A percentile compares a stretch with the other conserved stretches of the same genome.
These are phyloP conservation scores for Solanum rostratum DNA, from an alignment of 257 asterid genomes.

Conservation along the genomic window DNA sequence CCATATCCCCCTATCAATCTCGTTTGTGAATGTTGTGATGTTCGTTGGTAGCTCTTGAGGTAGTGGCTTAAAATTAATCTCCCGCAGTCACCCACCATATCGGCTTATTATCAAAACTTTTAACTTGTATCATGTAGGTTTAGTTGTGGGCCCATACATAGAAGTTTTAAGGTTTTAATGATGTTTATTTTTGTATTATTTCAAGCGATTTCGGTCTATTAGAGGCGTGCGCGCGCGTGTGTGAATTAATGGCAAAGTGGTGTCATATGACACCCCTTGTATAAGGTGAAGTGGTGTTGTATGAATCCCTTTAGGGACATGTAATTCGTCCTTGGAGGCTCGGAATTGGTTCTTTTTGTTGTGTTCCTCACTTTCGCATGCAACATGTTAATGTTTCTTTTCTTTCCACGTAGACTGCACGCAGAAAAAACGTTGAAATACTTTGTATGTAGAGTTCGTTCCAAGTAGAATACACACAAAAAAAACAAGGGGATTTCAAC, in stretches of 20 bases:
- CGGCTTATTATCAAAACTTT: neutral
- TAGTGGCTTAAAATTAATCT: too few species aligned
- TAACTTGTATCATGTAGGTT: neutral
- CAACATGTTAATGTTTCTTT: neutral
- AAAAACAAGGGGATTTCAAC: neutral
- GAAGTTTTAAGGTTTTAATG: neutral
- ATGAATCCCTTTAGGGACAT: neutral
- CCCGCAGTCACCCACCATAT: too few species aligned
- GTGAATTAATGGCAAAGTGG: neutral
- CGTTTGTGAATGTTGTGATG: too few species aligned
- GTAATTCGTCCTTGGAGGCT: neutral
- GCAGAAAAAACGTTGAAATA: neutral
- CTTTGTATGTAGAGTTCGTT: neutral
- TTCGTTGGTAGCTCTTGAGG: too few species aligned
- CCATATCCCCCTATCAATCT: too few species aligned
- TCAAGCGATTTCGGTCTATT: neutral
- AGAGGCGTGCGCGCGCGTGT: neutral
- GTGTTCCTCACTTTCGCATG: neutral
- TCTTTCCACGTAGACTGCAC: neutral
- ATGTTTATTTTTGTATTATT: neutral
- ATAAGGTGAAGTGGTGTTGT: neutral
- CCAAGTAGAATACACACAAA: neutral
- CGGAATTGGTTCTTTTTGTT: neutral
- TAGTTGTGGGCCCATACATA: neutral
- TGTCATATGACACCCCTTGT: neutral